Base-by-base conservation (phyloP, 1,284 basidiomycete genomes). In the Inonotus obliquus region DNA sequence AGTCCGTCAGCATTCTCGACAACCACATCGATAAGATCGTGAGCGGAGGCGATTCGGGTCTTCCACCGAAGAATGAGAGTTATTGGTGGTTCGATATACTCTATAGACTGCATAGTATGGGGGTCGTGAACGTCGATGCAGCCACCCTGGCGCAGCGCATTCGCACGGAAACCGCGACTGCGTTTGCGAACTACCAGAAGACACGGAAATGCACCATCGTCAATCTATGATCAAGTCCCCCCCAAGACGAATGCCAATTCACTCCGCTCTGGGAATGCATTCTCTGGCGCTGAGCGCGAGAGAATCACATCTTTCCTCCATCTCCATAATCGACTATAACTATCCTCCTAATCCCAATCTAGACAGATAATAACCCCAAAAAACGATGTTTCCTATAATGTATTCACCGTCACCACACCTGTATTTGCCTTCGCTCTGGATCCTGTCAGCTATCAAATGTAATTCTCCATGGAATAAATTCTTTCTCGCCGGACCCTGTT, bases 51-150 rank as follows among this genome's bases (percentile, higher is more conserved):
- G 49, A 51, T n/a, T 27, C 49, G 49, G 49, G 49, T 23, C 29
- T 51, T 29, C 21, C 49, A 27, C 49, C 49, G 49, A 51, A 32
- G 49, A 51, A 51, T 23, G 49, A 51, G 21, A 51, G 49, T 27
- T 51, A 51, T 29, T 51, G 49, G 49, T 51, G 49, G 49, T 51
- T 51, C 29, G 49, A 51, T 13, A 51, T 51, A 11, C 49, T 51
- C 10, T 51, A 32, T 29, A 2, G 49, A 14, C 49, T 51, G 3
- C 49, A 51, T 23, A 51, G 29, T 13, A 27, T 7, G 11, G 49
- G 21, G 25, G 29, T 51, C 25, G 49, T 51, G 25, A 7, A 51
- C 25, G 29, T 29, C 49, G 49, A 51, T n/a, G 49, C 49, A 14
- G 49, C 49, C 27, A 51, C 49, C 13, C 23, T 51, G 21, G 49